Evolutionary conservation across 805 yeast species (phyloP).

Genomic region (Spathaspora hagerdaliae): DNA sequence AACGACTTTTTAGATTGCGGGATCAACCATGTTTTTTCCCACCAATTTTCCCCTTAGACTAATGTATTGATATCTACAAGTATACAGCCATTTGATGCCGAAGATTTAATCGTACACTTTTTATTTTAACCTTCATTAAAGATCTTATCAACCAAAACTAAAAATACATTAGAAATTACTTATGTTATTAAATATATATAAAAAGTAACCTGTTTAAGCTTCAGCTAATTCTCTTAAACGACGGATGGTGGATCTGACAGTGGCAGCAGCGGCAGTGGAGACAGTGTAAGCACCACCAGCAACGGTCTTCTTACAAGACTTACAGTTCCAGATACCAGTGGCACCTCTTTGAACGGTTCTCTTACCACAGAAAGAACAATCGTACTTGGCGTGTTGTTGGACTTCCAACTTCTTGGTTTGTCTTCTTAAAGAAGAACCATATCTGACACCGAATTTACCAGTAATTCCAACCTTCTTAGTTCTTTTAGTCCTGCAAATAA

Average conservation of each 20-base stretch:
- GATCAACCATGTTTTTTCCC: too few species aligned
- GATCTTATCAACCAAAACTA: constrained; percentile 3
- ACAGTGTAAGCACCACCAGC: constrained; percentile 99
- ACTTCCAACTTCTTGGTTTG: constrained; percentile 99
- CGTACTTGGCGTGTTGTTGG: constrained; percentile 98
- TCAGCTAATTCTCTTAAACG: constrained; percentile 99
- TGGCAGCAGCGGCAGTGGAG: constrained; percentile 99
- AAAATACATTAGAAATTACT: constrained; percentile 3
- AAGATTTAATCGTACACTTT: neutral
- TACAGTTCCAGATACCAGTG: constrained; percentile 98
- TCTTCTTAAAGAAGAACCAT: constrained; percentile 99
- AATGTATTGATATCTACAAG: too few species aligned
- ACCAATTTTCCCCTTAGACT: too few species aligned
- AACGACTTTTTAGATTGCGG: too few species aligned
- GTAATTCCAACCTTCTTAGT: constrained; percentile 99
- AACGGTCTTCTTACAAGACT: constrained; percentile 90
- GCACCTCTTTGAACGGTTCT: constrained; percentile 96
- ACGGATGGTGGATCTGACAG: constrained; percentile 99
- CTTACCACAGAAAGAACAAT: constrained; percentile 99
- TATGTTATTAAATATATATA: neutral
- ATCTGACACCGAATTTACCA: constrained; percentile 99
- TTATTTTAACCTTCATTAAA: neutral
- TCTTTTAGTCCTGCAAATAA: constrained; percentile 89
- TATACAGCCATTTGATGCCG: too few species aligned
- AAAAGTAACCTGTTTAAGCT: constrained; percentile 59